Base-by-base conservation (phyloP, 2,329 filamentous ascomycete genomes). In the Shiraia bambusicola region DNA sequence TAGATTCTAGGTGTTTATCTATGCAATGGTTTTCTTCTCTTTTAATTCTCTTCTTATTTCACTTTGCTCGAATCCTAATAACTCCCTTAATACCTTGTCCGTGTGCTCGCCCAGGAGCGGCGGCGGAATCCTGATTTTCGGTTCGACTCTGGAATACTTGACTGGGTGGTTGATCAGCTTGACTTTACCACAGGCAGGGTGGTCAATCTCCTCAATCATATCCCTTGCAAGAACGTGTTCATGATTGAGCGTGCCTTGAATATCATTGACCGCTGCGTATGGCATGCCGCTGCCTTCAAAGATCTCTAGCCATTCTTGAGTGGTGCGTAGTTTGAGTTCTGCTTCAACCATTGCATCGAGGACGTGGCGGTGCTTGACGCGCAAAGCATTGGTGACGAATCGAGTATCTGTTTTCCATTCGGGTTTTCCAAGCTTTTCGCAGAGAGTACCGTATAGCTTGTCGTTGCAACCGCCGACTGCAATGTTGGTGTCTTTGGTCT, bases 221-320 rank as follows among this genome's bases (percentile, higher is more conserved):
- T 84, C 80, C 40, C 93, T 79, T 12, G 90, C 90, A 39, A 74
- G 71, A 2, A 82, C 81, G 69, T 98, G 93, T 49, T 84, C 79
- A 64, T 95, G 90, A 50, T 86, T 83, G 36, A 98, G 73, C 0
- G 92, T 88, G 13, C 78, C 81, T 66, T 93, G 86, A 11, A 97
- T 84, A 63, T 97, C 92, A 63, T 97, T 97, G 48, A 97, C 86
- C 1, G 91, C 88, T 0, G 92, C 87, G 60, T 93, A 97, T 0
- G 92, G 93, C 83, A 97, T 83, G 2, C 93, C 92, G 41, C 80
- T 87, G n/a, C 88, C 90, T 58, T 95, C 88, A 39, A 96, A 86
- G 1, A 91, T 74, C 1, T 84, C 79, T 3, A 97, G 75, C 93
- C 93, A 98, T 63, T 96, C 83, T 52, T 84, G 73, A 0, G 92